Percentiles rank a stretch among this genome's conserved stretches.
Conservation (phyloP, 495 filamentous ascomycete genomes). For the Aspergillus haitiensis region DNA sequence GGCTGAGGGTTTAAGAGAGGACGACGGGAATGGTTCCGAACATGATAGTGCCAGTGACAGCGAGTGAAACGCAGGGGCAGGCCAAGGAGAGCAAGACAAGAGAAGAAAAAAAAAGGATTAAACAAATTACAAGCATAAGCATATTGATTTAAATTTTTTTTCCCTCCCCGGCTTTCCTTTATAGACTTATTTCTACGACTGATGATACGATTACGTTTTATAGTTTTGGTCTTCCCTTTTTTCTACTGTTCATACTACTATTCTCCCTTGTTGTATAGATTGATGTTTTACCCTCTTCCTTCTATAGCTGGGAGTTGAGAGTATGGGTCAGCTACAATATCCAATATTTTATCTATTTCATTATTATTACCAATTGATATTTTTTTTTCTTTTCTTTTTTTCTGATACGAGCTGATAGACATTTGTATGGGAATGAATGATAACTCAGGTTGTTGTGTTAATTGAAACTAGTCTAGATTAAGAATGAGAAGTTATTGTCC, state of each 20-base stretch:
- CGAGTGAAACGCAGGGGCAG: slow-evolving; percentile 28
- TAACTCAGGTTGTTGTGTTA: too few species aligned
- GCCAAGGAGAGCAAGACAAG: neutral
- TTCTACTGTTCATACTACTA: neutral
- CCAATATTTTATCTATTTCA: too few species aligned
- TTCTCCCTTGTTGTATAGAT: too few species aligned
- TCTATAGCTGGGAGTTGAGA: neutral
- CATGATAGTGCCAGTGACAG: slow-evolving; percentile 46
- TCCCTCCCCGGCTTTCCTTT: slow-evolving; percentile 7
- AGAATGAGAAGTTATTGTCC: too few species aligned
- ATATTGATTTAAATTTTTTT: slow-evolving; percentile 4
- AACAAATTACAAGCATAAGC: too few species aligned
- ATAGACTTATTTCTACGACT: slow-evolving; percentile 18
- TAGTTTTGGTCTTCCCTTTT: neutral
- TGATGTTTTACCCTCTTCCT: too few species aligned
- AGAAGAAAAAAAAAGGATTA: neutral
- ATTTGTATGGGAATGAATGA: too few species aligned
- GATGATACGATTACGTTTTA: slow-evolving; percentile 15
- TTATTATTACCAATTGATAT: too few species aligned
- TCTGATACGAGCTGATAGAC: too few species aligned
- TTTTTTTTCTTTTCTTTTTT: too few species aligned
- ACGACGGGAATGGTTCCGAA: slow-evolving; percentile 32
- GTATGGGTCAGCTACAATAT: too few species aligned
- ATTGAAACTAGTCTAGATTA: too few species aligned
- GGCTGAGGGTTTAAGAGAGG: slow-evolving; percentile 42